These are phyloP conservation scores for Schizothecium vesticola DNA, from an alignment of 495 filamentous ascomycete genomes.

Conservation along the genomic window DNA sequence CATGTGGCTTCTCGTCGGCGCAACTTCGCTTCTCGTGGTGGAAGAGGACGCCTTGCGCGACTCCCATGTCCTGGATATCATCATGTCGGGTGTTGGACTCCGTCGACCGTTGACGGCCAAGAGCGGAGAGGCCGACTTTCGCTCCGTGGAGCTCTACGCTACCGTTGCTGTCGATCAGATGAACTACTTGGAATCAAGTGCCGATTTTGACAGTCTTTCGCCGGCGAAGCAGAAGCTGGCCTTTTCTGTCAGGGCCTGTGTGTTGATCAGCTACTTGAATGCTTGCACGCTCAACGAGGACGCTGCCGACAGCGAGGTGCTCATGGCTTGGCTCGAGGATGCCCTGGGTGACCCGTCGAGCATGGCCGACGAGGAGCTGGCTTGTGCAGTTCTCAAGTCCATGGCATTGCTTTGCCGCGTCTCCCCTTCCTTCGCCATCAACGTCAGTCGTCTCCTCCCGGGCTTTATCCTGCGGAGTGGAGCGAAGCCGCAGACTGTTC, in stretches of 20 bases:
- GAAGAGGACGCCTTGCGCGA: slow-evolving; percentile 53
- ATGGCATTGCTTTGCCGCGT: slow-evolving; percentile 74
- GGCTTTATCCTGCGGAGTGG: slow-evolving; percentile 77
- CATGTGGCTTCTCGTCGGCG: slow-evolving; percentile 75
- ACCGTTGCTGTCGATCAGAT: slow-evolving; percentile 76
- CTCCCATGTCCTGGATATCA: slow-evolving; percentile 67
- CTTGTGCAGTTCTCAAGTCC: slow-evolving; percentile 68
- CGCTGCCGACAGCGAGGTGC: slow-evolving; percentile 69
- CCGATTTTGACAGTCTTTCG: slow-evolving; percentile 82
- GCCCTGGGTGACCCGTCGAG: slow-evolving; percentile 69
- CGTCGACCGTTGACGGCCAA: slow-evolving; percentile 33
- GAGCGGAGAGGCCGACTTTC: slow-evolving; percentile 43
- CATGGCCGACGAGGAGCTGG: slow-evolving; percentile 70
- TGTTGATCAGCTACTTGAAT: slow-evolving; percentile 78
- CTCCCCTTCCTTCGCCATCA: slow-evolving; percentile 64
- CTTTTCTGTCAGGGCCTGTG: slow-evolving; percentile 75
- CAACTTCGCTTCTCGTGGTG: slow-evolving; percentile 64
- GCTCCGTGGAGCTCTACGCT: slow-evolving; percentile 62
- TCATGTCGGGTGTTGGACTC: slow-evolving; percentile 50
- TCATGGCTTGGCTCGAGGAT: slow-evolving; percentile 82
- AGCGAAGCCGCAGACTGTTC: slow-evolving; percentile 57
- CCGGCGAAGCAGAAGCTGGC: slow-evolving; percentile 84
- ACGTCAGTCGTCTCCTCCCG: slow-evolving; percentile 74
- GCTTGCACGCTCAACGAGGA: slow-evolving; percentile 75
- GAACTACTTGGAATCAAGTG: slow-evolving; percentile 76